A percentile compares a stretch with the other conserved stretches of the same genome.
Evolutionary conservation across 495 filamentous ascomycete species (phyloP).

Genomic region (Aspergillus hancockii): DNA sequence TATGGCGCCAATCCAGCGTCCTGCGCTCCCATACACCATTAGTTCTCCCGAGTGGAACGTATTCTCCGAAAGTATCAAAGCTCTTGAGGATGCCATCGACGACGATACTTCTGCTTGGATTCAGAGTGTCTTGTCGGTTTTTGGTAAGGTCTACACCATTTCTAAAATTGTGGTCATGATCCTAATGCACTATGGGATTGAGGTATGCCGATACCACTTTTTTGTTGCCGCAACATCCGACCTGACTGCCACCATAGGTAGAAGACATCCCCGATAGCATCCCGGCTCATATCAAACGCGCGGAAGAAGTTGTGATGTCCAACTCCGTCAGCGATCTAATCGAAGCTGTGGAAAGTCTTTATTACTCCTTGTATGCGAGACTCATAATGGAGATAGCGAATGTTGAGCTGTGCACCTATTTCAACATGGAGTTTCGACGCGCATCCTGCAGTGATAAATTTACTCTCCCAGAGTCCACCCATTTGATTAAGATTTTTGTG

Average conservation of each 20-base stretch:
- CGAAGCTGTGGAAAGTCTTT: slow-evolving; percentile 37
- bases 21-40: slow-evolving; percentile 34
- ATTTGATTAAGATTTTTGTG: slow-evolving; percentile 35
- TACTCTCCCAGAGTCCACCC: slow-evolving; percentile 32
- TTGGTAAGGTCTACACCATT: slow-evolving; percentile 35
- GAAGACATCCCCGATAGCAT: slow-evolving; percentile 31
- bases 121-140: slow-evolving; percentile 27
- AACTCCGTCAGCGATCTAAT: slow-evolving; percentile 29
- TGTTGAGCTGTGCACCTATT: slow-evolving; percentile 36
- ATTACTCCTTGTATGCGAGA: slow-evolving; percentile 37
- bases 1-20: slow-evolving; percentile 25
- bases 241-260: slow-evolving; percentile 22
- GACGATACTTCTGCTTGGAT: slow-evolving; percentile 23
- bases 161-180: slow-evolving; percentile 39
- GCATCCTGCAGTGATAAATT: slow-evolving; percentile 12
- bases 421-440: slow-evolving; percentile 23
- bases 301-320: slow-evolving; percentile 28
- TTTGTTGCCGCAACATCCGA: not conserved
- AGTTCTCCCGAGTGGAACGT: slow-evolving; percentile 37
- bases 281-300: slow-evolving; percentile 27
- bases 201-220: slow-evolving; percentile 24
- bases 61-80: slow-evolving; percentile 18
- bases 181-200: slow-evolving; percentile 34
- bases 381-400: slow-evolving; percentile 40
- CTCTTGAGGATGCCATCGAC: slow-evolving; percentile 21